Percentiles rank a stretch among this genome's conserved stretches.
phyloP scores from a whole-genome alignment of 2,329 filamentous ascomycete species.

The Didymella sp. region DNA sequence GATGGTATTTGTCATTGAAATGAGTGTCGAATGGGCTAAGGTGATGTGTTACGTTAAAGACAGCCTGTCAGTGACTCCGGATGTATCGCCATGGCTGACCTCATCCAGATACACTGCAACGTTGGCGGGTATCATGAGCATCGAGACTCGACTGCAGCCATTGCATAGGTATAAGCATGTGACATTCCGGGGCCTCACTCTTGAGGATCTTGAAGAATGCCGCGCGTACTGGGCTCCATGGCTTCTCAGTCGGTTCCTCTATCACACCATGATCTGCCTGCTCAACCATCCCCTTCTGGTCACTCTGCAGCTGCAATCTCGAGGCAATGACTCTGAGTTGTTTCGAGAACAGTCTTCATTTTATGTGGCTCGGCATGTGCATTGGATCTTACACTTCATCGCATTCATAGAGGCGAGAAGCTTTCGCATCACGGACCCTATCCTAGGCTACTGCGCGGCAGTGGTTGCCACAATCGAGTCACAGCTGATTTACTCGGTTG shows the following conservation, averaged over 20 bases:
- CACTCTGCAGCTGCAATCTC: conserved; percentile 1
- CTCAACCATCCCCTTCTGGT: conserved; percentile 11
- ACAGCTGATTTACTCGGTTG: conserved; percentile 5
- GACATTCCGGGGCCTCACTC: not conserved
- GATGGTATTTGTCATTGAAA: conserved; percentile 5
- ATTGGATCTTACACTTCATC: conserved; percentile 5
- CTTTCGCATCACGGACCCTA: conserved; percentile 2
- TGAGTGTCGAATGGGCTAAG: conserved; percentile 6
- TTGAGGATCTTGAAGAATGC: conserved; percentile 1
- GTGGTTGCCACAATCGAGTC: conserved; percentile 8
- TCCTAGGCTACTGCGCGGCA: conserved; percentile 4
- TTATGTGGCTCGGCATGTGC: conserved; percentile 10
- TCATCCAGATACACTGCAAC: conserved; percentile 1
- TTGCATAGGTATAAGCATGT: conserved; percentile 11
- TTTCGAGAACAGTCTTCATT: conserved; percentile 7
- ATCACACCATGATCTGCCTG: conserved; percentile 15
- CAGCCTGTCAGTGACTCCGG: not conserved
- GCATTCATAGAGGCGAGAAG: conserved; percentile 6
- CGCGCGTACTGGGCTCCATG: conserved; percentile 11
- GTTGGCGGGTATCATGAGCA: conserved; percentile 4
- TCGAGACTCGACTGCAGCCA: conserved; percentile 1
- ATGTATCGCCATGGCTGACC: conserved; percentile 5
- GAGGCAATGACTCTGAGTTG: conserved; percentile 5
- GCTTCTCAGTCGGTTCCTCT: conserved; percentile 8
- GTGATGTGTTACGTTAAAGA: conserved; percentile 11